Evolutionary conservation across 768 basidiomycete genomes (phyloP).

Genomic region (Podaxis sp.): DNA sequence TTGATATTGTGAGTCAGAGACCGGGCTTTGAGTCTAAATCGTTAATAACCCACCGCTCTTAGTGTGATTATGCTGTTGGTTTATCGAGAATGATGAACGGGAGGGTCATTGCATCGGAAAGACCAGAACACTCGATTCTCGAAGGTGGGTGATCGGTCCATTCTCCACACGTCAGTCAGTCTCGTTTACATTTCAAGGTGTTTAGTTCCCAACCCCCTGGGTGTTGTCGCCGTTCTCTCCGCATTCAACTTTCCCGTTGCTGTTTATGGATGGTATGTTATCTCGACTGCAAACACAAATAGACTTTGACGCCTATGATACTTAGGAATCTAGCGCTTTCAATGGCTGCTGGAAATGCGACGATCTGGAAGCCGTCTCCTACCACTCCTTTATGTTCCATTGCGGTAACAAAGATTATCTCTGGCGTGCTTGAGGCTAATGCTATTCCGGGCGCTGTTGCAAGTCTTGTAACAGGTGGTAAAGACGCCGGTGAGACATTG

Average conservation of each 20-base stretch:
- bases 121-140: constrained; percentile 87
- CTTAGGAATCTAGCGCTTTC: constrained; percentile 88
- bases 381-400: constrained; percentile 89
- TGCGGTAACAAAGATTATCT: constrained; percentile 84
- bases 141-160: constrained; percentile 55
- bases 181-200: constrained; percentile 16
- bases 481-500: constrained; percentile 75
- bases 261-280: constrained; percentile 80
- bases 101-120: constrained; percentile 81
- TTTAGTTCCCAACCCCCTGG: constrained; percentile 87
- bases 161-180: constrained; percentile 20
- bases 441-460: constrained; percentile 84
- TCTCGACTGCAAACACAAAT: neutral
- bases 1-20: constrained; percentile 75
- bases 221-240: constrained; percentile 69
- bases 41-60: constrained; percentile 13
- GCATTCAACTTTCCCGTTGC: constrained; percentile 98
- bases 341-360: constrained; percentile 88
- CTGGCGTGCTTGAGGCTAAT: constrained; percentile 78
- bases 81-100: constrained; percentile 95
- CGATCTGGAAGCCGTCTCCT: constrained; percentile 93
- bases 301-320: constrained; percentile 7
- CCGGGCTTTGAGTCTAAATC: constrained; percentile 5
- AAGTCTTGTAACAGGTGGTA: constrained; percentile 79
- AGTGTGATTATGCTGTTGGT: constrained; percentile 96